Base-by-base conservation (phyloP, 2,329 filamentous ascomycete species). In the Trichoderma polysporum region DNA sequence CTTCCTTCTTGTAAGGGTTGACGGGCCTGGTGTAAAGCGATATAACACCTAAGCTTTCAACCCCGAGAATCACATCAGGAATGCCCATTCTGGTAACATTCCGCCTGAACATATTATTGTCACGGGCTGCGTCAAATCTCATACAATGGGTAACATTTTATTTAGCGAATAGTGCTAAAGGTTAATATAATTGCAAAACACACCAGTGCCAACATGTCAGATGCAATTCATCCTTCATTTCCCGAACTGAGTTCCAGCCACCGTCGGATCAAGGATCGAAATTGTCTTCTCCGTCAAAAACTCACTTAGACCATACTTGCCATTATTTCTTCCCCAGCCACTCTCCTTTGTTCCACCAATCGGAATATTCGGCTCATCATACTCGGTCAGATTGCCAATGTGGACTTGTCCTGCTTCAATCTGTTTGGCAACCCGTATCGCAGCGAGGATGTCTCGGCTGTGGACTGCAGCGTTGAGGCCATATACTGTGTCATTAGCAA, bases 401-500 rank as follows among this genome's bases (percentile, higher is more conserved):
- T 89, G 87, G 45, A 87, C 84, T 2, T 85, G 84, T 3, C 86
- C 91, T 45, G 84, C 83, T 74, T 93, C 86, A 63, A 90, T 84
- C 59, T 81, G 78, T 71, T 79, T 83, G 3, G 88, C 87, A 12
- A 90, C 75, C 5, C 83, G 78, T 68, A 90, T 73, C 0, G 82
- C 88, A 17, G 80, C 79, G 53, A 81, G 76, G 66, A 93, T 76
- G 73, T 91, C 86, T 71, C 84, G 79, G 0, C 90, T 92, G 75
- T 92, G 94, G 1, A 94, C 85, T 0, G 90, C 84, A 2, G 86
- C 84, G 2, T 82, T 82, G 1, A 94, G 84, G 1, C 91, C 91
- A 74, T 92, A 94, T 64, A 91, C 89, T 2, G 89, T 91, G 71
- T 93, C 89, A 73, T 94, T 94, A 8, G 91, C 90, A 22, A 93